Evolutionary conservation across 192 early-diverging fungal species (phyloP).

Genomic region (Radiomyces spectabilis): DNA sequence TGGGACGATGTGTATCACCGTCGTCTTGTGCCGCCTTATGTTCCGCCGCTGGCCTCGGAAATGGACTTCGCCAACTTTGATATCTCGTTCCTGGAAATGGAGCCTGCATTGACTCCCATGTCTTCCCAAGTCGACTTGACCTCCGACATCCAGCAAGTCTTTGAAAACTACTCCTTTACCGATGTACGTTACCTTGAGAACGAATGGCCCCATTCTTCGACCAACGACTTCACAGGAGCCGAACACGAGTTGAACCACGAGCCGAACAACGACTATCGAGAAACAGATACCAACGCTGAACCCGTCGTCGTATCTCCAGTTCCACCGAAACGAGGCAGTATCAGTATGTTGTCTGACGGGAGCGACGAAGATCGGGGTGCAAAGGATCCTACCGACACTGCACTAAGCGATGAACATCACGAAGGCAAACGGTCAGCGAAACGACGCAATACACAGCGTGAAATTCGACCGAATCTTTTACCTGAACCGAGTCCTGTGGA

Average conservation of each 20-base stretch:
- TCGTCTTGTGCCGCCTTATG: conserved; percentile 53
- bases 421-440: not conserved
- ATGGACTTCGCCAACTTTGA: conserved; percentile 53
- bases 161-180: conserved; percentile 29
- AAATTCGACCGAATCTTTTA: no score
- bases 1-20: conserved; percentile 66
- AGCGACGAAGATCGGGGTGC: conserved; percentile 10
- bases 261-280: not conserved
- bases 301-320: not conserved
- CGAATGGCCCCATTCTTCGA: not conserved
- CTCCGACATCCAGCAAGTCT: conserved; percentile 23
- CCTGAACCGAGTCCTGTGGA: no score
- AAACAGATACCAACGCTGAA: not conserved
- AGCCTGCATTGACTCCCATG: conserved; percentile 22
- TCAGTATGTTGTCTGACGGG: conserved; percentile 25
- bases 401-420: no score
- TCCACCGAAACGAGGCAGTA: conserved; percentile 23
- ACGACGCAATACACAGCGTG: not conserved
- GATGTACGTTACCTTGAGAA: conserved; percentile 5
- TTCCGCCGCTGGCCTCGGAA: conserved; percentile 51
- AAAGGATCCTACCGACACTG: not conserved
- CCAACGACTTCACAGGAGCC: not conserved
- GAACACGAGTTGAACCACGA: not conserved
- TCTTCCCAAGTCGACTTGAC: conserved; percentile 17
- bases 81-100: conserved; percentile 44